Evolutionary conservation across 495 filamentous ascomycete genomes (phyloP).

Genomic region (Penicillium waksmanii): DNA sequence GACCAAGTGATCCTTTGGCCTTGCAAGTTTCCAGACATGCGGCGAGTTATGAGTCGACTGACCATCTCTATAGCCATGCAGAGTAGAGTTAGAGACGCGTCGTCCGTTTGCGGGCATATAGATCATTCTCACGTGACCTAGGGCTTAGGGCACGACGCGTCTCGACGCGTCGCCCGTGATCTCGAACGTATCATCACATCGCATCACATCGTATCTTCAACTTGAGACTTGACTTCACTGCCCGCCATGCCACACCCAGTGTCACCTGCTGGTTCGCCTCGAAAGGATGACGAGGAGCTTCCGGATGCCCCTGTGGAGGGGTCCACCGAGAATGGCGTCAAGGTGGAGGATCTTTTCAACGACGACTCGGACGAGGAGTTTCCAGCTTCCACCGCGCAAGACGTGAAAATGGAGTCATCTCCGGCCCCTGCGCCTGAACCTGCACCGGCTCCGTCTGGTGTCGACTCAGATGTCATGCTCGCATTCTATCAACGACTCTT

Average conservation of each 20-base stretch:
- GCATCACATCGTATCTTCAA: conserved; percentile 1
- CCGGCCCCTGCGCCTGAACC: conserved; percentile 42
- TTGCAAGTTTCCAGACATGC: background rate
- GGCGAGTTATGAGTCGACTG: background rate
- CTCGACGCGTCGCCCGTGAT: conserved; percentile 17
- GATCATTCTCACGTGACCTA: conserved; percentile 19
- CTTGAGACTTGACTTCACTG: background rate
- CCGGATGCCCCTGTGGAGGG: conserved; percentile 41
- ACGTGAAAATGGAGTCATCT: conserved; percentile 48
- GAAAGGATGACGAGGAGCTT: conserved; percentile 41
- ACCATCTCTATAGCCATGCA: background rate
- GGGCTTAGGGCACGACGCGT: conserved; percentile 27
- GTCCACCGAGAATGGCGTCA: conserved; percentile 49
- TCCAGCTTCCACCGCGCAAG: conserved; percentile 56
- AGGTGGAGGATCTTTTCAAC: conserved; percentile 80
- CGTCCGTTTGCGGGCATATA: conserved; percentile 23
- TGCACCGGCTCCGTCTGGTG: conserved; percentile 41
- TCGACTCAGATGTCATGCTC: conserved; percentile 81
- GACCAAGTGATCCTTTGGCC: background rate
- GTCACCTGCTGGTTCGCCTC: conserved; percentile 38
- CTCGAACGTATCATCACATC: background rate
- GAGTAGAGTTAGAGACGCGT: background rate
- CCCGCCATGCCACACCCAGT: conserved; percentile 58
- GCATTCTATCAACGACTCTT: conserved; percentile 96
- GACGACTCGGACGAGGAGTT: conserved; percentile 82